phyloP scores from a whole-genome alignment of 2,329 filamentous ascomycete genomes.

The Dothideomycetes sp. region DNA sequence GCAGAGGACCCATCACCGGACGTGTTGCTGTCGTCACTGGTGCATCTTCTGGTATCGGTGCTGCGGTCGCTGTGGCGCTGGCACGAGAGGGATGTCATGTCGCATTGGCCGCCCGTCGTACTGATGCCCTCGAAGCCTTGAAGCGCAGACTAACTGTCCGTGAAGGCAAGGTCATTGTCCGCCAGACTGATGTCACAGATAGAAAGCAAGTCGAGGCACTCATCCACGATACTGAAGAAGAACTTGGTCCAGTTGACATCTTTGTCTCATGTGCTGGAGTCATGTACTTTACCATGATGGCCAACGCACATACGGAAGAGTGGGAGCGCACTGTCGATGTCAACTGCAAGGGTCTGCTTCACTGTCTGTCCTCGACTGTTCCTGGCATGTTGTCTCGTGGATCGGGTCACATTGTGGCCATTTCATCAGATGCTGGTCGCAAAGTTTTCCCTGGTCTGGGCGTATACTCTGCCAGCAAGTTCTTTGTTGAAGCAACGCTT shows the following conservation, averaged over 20 bases:
- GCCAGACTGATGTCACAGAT: slow-evolving; percentile 64
- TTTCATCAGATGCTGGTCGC: slow-evolving; percentile 72
- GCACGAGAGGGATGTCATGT: slow-evolving; percentile 63
- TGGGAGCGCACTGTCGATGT: slow-evolving; percentile 79
- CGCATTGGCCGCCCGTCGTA: slow-evolving; percentile 61
- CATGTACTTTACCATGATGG: slow-evolving; percentile 88
- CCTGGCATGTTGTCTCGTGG: slow-evolving; percentile 63
- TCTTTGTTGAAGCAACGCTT: slow-evolving; percentile 77
- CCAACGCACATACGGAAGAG: slow-evolving; percentile 61
- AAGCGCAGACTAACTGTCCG: slow-evolving; percentile 50
- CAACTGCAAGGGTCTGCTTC: slow-evolving; percentile 74
- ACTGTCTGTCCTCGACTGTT: slow-evolving; percentile 61
- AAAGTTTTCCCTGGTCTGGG: slow-evolving; percentile 75
- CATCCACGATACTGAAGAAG: slow-evolving; percentile 47
- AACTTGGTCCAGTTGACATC: slow-evolving; percentile 66
- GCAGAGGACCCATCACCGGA: slow-evolving; percentile 53
- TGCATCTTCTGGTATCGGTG: slow-evolving; percentile 70
- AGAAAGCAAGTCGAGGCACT: slow-evolving; percentile 57
- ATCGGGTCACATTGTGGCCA: slow-evolving; percentile 65
- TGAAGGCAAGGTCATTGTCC: slow-evolving; percentile 57
- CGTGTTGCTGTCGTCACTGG: slow-evolving; percentile 69
- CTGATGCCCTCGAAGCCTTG: slow-evolving; percentile 57
- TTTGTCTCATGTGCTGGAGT: slow-evolving; percentile 74
- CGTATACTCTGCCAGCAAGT: slow-evolving; percentile 75
- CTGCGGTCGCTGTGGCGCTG: slow-evolving; percentile 60